Percentiles rank a stretch among this genome's conserved stretches.
Conservation (phyloP, 1,284 basidiomycete species). For the Sanguinoderma infundibulare region DNA sequence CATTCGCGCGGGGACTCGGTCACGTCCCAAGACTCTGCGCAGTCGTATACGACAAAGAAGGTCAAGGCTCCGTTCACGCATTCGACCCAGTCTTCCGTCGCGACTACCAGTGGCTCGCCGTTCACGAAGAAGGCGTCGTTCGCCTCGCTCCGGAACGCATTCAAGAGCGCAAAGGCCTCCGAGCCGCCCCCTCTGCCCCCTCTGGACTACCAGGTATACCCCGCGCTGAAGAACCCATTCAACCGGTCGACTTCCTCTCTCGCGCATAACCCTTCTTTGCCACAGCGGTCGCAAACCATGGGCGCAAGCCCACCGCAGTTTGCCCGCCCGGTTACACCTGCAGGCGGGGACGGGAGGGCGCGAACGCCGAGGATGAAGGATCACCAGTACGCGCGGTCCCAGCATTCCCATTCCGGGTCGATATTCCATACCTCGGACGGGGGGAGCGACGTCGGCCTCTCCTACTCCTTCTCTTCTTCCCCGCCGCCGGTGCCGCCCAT, state of each 20-base stretch:
- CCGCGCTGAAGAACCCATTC: constrained; percentile 77
- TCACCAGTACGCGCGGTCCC: constrained; percentile 64
- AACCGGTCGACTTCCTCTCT: constrained; percentile 80
- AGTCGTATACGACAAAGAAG: constrained; percentile 52
- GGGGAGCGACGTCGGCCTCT: constrained; percentile 61
- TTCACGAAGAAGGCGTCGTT: constrained; percentile 86
- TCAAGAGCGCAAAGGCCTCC: constrained; percentile 70
- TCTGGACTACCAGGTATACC: constrained; percentile 67
- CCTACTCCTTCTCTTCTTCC: constrained; percentile 49
- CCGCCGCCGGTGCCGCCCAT: constrained; percentile 80
- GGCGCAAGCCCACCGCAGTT: constrained; percentile 47
- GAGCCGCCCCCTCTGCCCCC: constrained; percentile 63
- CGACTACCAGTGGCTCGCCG: constrained; percentile 51
- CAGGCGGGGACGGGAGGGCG: constrained; percentile 49
- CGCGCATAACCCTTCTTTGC: constrained; percentile 40
- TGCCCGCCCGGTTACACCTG: constrained; percentile 65
- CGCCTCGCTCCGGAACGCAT: constrained; percentile 87
- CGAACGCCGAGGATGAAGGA: constrained; percentile 53
- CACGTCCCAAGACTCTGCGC: constrained; percentile 66
- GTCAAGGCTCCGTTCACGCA: constrained; percentile 62
- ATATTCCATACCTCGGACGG: constrained; percentile 70
- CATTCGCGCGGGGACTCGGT: constrained; percentile 79
- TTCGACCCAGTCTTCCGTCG: constrained; percentile 70
- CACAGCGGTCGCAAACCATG: constrained; percentile 39
- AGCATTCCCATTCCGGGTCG: constrained; percentile 76